A percentile compares a stretch with the other conserved stretches of the same genome.
Conservation (phyloP, 345 rosid genomes). For the Triadica sebifera region DNA sequence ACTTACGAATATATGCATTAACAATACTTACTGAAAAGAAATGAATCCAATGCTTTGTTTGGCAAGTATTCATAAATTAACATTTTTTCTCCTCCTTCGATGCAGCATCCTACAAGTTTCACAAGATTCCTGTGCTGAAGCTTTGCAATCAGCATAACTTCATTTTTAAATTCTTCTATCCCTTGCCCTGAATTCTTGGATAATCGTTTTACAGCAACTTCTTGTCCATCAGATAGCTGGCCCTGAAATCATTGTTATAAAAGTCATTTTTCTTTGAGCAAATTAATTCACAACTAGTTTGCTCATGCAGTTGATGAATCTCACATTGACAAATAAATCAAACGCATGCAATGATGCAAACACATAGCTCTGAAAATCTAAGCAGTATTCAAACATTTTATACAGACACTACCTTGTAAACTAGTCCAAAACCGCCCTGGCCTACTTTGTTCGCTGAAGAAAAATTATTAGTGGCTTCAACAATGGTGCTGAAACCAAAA, state of each 20-base stretch:
- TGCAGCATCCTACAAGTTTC: constrained; percentile 17
- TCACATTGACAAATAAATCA: neutral
- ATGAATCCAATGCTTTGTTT: neutral
- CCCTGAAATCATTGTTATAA: constrained; percentile 9
- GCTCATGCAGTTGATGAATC: neutral
- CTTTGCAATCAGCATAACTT: constrained; percentile 17
- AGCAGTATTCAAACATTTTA: neutral
- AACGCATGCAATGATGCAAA: neutral
- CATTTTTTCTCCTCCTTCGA: constrained; percentile 12
- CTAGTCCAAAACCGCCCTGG: constrained; percentile 40
- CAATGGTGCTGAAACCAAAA: constrained; percentile 11
- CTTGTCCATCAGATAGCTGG: constrained; percentile 12
- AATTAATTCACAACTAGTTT: neutral
- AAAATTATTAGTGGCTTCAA: constrained; percentile 33
- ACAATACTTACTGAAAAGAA: constrained; percentile 4
- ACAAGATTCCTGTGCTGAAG: constrained; percentile 26
- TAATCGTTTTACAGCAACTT: constrained; percentile 17
- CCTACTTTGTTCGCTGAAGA: constrained; percentile 26
- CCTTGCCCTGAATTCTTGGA: constrained; percentile 20
- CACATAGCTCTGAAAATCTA: no score
- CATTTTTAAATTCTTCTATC: constrained; percentile 17
- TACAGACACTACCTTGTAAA: constrained; percentile 29
- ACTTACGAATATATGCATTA: neutral
- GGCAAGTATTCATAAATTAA: constrained; percentile 1
- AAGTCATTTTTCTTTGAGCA: neutral